These are phyloP conservation scores for Amylostereum chailletii DNA, from an alignment of 1,284 basidiomycete genomes.

Conservation along the genomic window DNA sequence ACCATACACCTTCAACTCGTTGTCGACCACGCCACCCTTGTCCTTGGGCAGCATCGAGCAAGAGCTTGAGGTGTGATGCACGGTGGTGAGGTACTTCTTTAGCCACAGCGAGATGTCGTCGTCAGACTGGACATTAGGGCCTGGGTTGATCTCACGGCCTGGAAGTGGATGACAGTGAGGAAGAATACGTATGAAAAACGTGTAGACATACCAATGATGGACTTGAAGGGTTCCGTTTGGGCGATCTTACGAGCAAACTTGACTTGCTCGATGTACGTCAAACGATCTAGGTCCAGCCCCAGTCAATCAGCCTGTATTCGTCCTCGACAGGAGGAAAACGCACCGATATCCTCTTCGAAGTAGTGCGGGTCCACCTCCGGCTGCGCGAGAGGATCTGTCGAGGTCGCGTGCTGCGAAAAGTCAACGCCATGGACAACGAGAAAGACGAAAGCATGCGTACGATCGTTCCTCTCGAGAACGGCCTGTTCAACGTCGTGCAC, in stretches of 20 bases:
- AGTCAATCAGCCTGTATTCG: not conserved
- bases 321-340: not conserved
- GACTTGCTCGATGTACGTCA: too few relatives aligned
- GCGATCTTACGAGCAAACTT: too few relatives aligned
- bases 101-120: not conserved
- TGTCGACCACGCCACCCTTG: constrained; percentile 44
- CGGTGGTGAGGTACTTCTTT: not conserved
- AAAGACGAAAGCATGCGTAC: not conserved
- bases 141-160: too few relatives aligned
- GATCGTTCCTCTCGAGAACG: constrained; percentile 12
- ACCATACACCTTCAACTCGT: constrained; percentile 27
- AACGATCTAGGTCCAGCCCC: not conserved
- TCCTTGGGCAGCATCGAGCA: constrained; percentile 42
- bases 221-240: too few relatives aligned
- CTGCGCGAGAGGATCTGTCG: constrained; percentile 22
- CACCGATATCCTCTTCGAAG: constrained; percentile 28
- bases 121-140: too few relatives aligned
- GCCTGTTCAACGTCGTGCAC: constrained; percentile 17
- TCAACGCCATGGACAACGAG: not conserved
- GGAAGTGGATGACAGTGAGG: too few relatives aligned
- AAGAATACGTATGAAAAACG: too few relatives aligned
- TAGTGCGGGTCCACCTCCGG: constrained; percentile 29
- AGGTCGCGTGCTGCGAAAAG: constrained; percentile 17
- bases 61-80: constrained; percentile 11
- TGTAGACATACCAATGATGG: too few relatives aligned